A percentile compares a stretch with the other conserved stretches of the same genome.
Evolutionary conservation across 495 filamentous ascomycete species (phyloP).

Genomic region (Massariosphaeria phaeospora): DNA sequence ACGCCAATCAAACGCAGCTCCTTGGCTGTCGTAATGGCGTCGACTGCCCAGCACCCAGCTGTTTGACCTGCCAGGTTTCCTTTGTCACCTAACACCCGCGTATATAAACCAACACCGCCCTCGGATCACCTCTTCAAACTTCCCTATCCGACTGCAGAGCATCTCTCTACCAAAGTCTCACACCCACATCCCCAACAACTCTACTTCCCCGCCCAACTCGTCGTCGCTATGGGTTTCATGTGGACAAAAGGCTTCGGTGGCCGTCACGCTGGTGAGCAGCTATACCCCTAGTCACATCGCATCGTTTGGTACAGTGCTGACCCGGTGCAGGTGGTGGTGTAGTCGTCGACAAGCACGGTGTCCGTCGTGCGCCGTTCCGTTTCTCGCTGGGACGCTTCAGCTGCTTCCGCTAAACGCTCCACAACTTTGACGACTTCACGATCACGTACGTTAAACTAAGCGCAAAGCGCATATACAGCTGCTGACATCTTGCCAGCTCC

Average conservation of each 20-base stretch:
- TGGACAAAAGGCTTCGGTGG: slow-evolving; percentile 37
- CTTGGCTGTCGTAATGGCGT: slow-evolving; percentile 8
- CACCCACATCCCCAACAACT: not conserved
- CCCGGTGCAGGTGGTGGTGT: slow-evolving; percentile 32
- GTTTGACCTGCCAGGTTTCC: not conserved
- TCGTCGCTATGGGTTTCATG: slow-evolving; percentile 31
- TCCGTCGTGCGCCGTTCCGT: slow-evolving; percentile 39
- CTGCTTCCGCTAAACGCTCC: slow-evolving; percentile 37
- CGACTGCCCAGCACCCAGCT: not conserved
- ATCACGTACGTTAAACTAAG: slow-evolving; percentile 3
- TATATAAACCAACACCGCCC: not conserved
- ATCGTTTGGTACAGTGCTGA: not conserved
- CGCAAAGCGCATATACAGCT: too few relatives aligned
- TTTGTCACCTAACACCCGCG: not conserved
- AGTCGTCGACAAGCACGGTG: slow-evolving; percentile 41
- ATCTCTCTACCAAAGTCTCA: not conserved
- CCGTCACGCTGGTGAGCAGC: slow-evolving; percentile 29
- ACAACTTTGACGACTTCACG: slow-evolving; percentile 4
- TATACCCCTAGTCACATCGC: not conserved
- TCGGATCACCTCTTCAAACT: not conserved
- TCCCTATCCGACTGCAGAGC: not conserved
- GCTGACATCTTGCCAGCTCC: too few relatives aligned
- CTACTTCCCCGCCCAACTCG: not conserved
- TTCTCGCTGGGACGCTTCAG: slow-evolving; percentile 40
- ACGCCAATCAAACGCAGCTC: not conserved